These are phyloP conservation scores for Colletotrichum falcatum DNA, from an alignment of 2,329 filamentous ascomycete genomes.

Conservation along the genomic window DNA sequence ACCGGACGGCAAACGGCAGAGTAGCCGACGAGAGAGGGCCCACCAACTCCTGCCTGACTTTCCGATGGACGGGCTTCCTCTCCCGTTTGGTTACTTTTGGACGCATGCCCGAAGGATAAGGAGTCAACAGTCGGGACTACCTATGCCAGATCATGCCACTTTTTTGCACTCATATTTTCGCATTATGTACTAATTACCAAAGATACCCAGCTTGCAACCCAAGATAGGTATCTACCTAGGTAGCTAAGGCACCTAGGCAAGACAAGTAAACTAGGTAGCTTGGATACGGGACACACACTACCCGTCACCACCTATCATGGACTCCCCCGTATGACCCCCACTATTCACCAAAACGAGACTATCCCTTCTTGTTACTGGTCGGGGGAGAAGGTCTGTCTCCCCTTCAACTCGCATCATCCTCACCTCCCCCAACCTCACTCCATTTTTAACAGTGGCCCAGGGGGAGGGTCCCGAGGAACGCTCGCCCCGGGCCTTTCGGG, in stretches of 20 bases:
- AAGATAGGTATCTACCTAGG: too few relatives aligned
- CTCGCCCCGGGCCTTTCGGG: neutral
- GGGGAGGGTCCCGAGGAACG: neutral
- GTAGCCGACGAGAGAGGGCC: conserved; percentile 19
- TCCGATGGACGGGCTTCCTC: neutral
- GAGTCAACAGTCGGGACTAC: neutral
- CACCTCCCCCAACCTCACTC: neutral
- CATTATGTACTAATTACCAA: neutral
- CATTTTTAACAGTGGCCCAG: conserved; percentile 16
- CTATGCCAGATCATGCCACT: conserved; percentile 2
- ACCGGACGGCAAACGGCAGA: conserved; percentile 36
- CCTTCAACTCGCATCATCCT: neutral
- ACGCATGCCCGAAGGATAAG: conserved; percentile 12
- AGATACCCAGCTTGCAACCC: neutral
- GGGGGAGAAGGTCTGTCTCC: neutral
- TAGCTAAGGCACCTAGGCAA: too few relatives aligned
- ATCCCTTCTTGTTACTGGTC: conserved; percentile 7
- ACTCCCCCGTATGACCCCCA: conserved; percentile 16
- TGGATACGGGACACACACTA: neutral
- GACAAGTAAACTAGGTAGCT: neutral
- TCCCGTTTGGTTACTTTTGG: conserved; percentile 18
- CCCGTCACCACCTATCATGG: neutral
- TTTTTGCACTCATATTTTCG: neutral
- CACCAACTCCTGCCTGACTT: conserved; percentile 16
- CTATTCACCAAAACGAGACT: conserved; percentile 18